Evolutionary conservation across 805 yeast species (phyloP), one percentile per base, ranked within the genome.

Genomic region (Candida insectalens): DNA sequence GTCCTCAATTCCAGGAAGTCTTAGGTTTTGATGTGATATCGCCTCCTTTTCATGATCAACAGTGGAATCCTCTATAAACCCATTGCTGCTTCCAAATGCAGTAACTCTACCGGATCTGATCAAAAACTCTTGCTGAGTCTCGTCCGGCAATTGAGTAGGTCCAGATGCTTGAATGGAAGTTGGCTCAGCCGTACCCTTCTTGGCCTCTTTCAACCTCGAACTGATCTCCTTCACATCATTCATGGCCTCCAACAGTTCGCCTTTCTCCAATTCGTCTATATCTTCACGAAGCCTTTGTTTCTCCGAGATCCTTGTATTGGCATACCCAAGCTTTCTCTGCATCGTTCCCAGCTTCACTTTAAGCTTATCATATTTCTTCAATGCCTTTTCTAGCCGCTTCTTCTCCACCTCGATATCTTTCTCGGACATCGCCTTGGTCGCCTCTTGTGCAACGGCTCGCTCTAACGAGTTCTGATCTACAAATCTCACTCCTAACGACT

Each of bases 41-140:
- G 13, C 28, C 13, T 63, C 59, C 18, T 28, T 36, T 6, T 35
- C 41, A 6, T 30, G 46, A 1, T 39, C 42, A 1, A 47, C 56
- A 10, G 51, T 57, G 12, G 51, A 60, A 2, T 60, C 67, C 26
- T 64, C 65, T 13, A 61, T 65, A 44, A 84, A 81, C 2, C 74
- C 77, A 27, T 67, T 64, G 15, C 72, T 59, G 20, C 73, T 71
- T 8, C 96, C 94, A 62, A 92, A 92, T 1, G 97, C 97, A 0
- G 98, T 92, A 36, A 87, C 74, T 52, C 85, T 77, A 19, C 98
- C 98, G 0, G 89, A 88, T 42, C 98, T 67, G 0, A 92, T 72
- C 39, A 92, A 63, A 49, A 57, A 88, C 33, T 88, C 96, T 36
- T 73, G 73, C 48, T 81, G 82, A 0, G 85, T 58, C 49, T 92